Evolutionary conservation across 1,284 basidiomycete species (phyloP).

Genomic region (Termitomyces sp.): DNA sequence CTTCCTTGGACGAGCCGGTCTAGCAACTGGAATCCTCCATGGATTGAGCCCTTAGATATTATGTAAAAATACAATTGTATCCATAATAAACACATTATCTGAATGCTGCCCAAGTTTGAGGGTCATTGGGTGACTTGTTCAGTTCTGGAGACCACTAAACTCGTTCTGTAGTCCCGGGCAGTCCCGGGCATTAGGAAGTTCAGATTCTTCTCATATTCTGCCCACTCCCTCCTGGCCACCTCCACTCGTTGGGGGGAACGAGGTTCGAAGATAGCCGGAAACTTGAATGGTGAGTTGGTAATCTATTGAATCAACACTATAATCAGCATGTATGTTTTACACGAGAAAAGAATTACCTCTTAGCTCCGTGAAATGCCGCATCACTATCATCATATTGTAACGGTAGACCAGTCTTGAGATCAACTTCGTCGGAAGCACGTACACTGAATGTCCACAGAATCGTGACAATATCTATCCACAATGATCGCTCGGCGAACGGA

Average conservation of each 20-base stretch:
- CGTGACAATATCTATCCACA: conserved; percentile 3
- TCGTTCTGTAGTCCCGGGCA: neutral
- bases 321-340: neutral
- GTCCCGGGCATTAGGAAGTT: neutral
- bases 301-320: neutral
- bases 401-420: neutral
- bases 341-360: neutral
- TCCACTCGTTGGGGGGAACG: conserved; percentile 3
- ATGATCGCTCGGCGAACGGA: conserved; percentile 2
- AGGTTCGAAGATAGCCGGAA: conserved; percentile 6
- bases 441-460: conserved; percentile 3
- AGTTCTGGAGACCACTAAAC: too few species aligned
- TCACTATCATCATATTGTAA: conserved; percentile 1
- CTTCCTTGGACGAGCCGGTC: neutral
- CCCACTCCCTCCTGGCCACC: conserved; percentile 5
- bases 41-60: neutral
- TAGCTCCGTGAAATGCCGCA: conserved; percentile 2
- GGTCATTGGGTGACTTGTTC: neutral
- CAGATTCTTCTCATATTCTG: conserved; percentile 5
- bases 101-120: neutral
- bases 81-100: neutral
- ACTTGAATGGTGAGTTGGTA: neutral
- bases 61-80: neutral
- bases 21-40: neutral
- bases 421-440: neutral